These are phyloP conservation scores for Capronia americana DNA, from an alignment of 2,329 filamentous ascomycete genomes.

Conservation along the genomic window DNA sequence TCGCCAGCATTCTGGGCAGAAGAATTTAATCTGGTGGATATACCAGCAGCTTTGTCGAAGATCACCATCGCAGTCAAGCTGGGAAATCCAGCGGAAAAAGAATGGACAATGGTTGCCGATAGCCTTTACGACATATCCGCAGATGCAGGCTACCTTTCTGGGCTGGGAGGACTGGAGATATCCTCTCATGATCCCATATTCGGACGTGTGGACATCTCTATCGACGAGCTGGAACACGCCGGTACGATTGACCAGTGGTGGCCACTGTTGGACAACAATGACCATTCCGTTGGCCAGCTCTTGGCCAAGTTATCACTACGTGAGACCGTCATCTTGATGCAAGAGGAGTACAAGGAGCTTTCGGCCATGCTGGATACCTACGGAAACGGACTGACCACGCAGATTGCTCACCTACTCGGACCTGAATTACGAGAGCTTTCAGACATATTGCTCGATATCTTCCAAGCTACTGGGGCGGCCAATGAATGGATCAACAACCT, in stretches of 20 bases:
- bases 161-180: conserved; percentile 55
- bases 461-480: conserved; percentile 85
- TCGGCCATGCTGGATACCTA: conserved; percentile 86
- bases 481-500: conserved; percentile 90
- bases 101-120: conserved; percentile 57
- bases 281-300: conserved; percentile 80
- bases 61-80: conserved; percentile 55
- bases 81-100: conserved; percentile 55
- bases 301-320: conserved; percentile 82
- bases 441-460: conserved; percentile 72
- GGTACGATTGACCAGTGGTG: conserved; percentile 89
- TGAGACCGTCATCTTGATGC: conserved; percentile 86
- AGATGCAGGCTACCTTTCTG: conserved; percentile 49
- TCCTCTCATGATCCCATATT: conserved; percentile 55
- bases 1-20: conserved; percentile 58
- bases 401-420: conserved; percentile 80
- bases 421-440: conserved; percentile 41
- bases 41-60: conserved; percentile 56
- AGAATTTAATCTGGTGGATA: conserved; percentile 55
- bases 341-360: conserved; percentile 81
- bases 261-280: conserved; percentile 76
- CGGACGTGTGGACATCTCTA: conserved; percentile 74
- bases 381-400: conserved; percentile 78
- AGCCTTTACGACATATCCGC: conserved; percentile 51
- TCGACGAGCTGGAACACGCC: conserved; percentile 78